phyloP scores from a whole-genome alignment of 495 filamentous ascomycete species.

The Trichoderma asperelloides region DNA sequence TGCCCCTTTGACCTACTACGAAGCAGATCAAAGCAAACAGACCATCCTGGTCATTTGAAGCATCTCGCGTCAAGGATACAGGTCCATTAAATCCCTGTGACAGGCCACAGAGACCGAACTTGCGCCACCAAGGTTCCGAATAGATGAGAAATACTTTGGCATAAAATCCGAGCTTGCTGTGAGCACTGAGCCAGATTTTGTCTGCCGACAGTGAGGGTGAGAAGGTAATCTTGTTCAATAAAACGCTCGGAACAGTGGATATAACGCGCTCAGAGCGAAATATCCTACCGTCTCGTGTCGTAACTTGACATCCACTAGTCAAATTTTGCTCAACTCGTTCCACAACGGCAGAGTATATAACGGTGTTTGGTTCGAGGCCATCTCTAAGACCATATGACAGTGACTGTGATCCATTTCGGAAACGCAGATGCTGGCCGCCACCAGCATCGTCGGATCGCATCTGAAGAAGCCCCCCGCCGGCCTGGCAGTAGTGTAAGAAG shows the following conservation, averaged over 20 bases:
- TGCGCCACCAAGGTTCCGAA: conserved; percentile 31
- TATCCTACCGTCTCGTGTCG: conserved; percentile 14
- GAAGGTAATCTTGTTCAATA: conserved; percentile 29
- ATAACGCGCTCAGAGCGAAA: conserved; percentile 31
- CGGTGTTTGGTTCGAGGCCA: conserved; percentile 1
- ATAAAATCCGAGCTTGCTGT: conserved; percentile 27
- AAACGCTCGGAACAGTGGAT: conserved; percentile 24
- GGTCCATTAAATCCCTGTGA: conserved; percentile 24
- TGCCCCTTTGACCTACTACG: conserved; percentile 16
- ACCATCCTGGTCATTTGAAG: conserved; percentile 20
- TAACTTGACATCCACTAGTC: not conserved
- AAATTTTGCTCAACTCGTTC: not conserved
- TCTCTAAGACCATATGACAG: not conserved
- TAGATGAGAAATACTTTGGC: conserved; percentile 32
- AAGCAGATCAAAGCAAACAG: conserved; percentile 37
- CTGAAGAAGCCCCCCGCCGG: conserved; percentile 32
- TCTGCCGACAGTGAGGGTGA: not conserved
- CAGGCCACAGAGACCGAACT: conserved; percentile 27
- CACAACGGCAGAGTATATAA: not conserved
- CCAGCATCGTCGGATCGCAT: conserved; percentile 32
- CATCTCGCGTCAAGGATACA: conserved; percentile 31
- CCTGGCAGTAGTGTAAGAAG: conserved; percentile 42
- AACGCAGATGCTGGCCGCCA: conserved; percentile 38
- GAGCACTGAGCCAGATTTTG: conserved; percentile 9
- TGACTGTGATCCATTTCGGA: conserved; percentile 19